Percentiles rank a stretch among this genome's conserved stretches.
These are phyloP conservation scores for Umbellularia californica DNA, from an alignment of 164 flowering plant genomes.

Conservation along the genomic window DNA sequence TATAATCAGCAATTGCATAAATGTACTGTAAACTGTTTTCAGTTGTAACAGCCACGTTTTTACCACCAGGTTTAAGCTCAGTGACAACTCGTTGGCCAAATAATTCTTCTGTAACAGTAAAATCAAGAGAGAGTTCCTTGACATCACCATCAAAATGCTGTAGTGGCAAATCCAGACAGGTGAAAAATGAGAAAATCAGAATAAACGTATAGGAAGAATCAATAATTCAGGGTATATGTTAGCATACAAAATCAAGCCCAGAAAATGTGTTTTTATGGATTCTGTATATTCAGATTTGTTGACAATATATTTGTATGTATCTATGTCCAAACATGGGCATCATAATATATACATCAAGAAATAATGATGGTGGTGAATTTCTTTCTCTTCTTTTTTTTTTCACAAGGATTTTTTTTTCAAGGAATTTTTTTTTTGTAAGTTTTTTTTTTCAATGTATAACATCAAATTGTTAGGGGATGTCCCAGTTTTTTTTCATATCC, in stretches of 20 bases:
- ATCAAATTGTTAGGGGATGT: not conserved
- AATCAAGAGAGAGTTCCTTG: conserved; percentile 83
- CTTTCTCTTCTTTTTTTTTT: no score
- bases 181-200: not conserved
- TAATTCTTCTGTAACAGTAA: conserved; percentile 88
- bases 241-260: not conserved
- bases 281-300: no score
- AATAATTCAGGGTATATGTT: not conserved
- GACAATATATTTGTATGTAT: no score
- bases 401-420: no score
- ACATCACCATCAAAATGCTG: conserved; percentile 93
- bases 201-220: not conserved
- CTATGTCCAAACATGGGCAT: not conserved
- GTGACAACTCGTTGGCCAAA: conserved; percentile 58
- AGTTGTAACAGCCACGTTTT: conserved; percentile 76
- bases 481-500: not conserved
- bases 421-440: not conserved
- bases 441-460: not conserved
- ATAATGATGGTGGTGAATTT: not conserved
- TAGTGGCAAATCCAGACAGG: conserved; percentile 7
- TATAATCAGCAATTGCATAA: conserved; percentile 96
- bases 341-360: not conserved
- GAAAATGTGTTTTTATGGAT: not conserved
- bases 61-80: conserved; percentile 95
- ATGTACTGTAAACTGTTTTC: conserved; percentile 94